phyloP scores from a whole-genome alignment of 306 rosid species.

The Gynostemma pentaphyllum region DNA sequence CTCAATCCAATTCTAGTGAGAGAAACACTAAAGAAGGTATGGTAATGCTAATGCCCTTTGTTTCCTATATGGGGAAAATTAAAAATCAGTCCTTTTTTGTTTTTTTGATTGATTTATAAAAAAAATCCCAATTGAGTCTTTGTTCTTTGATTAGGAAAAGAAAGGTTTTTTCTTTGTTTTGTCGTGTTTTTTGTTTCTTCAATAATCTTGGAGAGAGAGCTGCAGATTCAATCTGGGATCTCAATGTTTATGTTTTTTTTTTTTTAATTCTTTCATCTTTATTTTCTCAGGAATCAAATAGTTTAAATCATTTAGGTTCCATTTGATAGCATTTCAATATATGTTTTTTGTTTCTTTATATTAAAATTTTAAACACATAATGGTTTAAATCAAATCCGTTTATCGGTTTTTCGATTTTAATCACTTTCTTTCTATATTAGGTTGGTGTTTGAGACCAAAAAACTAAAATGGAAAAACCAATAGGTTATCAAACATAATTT shows the following conservation, averaged over 20 bases:
- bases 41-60: background rate
- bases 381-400: too few species aligned
- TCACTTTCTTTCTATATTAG: too few species aligned
- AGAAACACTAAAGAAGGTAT: conserved; percentile 79
- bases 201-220: background rate
- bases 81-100: background rate
- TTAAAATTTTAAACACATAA: too few species aligned
- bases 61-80: background rate
- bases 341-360: too few species aligned
- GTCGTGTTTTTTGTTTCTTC: background rate
- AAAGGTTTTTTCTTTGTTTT: background rate
- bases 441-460: too few species aligned
- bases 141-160: background rate
- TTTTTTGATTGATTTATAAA: background rate
- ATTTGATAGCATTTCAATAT: background rate
- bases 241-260: too few species aligned
- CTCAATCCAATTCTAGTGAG: conserved; percentile 63
- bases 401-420: too few species aligned
- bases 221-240: background rate
- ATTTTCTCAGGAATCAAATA: background rate
- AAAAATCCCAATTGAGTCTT: background rate
- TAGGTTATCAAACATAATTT: too few species aligned
- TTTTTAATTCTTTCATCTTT: too few species aligned
- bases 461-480: too few species aligned
- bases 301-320: too few species aligned